These are phyloP conservation scores for Aaosphaeria pasadenensis DNA, from an alignment of 2,329 filamentous ascomycete species.

Conservation along the genomic window DNA sequence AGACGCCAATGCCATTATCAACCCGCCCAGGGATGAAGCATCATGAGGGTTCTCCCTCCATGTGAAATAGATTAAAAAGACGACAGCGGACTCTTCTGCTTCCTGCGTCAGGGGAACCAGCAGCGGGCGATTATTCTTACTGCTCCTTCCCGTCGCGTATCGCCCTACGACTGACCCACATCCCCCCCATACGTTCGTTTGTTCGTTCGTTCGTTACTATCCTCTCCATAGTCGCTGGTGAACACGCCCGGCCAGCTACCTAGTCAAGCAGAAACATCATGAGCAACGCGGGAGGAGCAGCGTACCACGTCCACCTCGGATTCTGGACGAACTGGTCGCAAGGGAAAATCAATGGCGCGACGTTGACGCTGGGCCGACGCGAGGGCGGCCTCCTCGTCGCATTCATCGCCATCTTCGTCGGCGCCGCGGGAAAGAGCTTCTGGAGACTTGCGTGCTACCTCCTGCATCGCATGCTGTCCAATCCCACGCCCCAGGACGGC, in stretches of 20 bases:
- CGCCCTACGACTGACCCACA: not conserved
- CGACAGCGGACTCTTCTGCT: no score
- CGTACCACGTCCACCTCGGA: not conserved
- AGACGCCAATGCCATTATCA: not conserved
- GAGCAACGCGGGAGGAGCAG: not conserved
- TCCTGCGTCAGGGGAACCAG: no score
- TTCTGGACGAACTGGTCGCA: slow-evolving; percentile 5
- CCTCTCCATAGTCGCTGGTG: no score
- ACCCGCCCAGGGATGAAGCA: not conserved
- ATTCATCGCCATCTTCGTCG: slow-evolving; percentile 30
- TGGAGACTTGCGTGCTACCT: slow-evolving; percentile 25
- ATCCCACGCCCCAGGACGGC: slow-evolving; percentile 15
- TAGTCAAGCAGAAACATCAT: no score
- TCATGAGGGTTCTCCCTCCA: no score
- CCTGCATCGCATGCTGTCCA: slow-evolving; percentile 17
- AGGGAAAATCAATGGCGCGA: slow-evolving; percentile 22
- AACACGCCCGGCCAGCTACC: no score
- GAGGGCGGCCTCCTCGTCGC: slow-evolving; percentile 28
- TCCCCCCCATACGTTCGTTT: not conserved
- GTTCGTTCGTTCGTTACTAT: no score
- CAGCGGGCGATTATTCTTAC: not conserved
- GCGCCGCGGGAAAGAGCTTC: slow-evolving; percentile 18
- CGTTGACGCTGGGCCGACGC: slow-evolving; percentile 21
- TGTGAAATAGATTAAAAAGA: no score
- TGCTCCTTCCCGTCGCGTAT: not conserved